Evolutionary conservation across 495 filamentous ascomycete species (phyloP), one percentile per base, ranked within the genome.

Genomic region (Aspergillus nidulans): DNA sequence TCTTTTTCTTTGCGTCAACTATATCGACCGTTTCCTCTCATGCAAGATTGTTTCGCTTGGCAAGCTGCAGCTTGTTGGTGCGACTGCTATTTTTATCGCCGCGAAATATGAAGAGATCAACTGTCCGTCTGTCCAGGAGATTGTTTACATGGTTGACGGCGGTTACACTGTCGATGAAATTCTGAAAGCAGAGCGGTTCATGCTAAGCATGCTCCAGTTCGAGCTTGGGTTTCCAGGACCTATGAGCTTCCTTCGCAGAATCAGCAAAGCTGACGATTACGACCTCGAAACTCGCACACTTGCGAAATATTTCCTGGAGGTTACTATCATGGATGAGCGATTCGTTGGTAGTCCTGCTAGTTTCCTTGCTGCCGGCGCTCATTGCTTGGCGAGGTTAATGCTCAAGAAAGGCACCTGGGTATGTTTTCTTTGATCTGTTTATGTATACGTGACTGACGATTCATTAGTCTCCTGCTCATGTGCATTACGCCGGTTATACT

Each of bases 21-120:
- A 91, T 72, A 90, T 98, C 61, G 94, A 98, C 67, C 90, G 94
- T 30, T 98, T 98, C 72, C 82, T 98, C 28, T 95, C 92, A 4
- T 83, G 82, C 74, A 97, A 97, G 74, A 82, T 96, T 23, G 91
- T 98, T 20, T 97, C 95, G 4, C 78, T 97, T 2, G 88, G 87
- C 39, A 98, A 97, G 76, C 78, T 98, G 18, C 94, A 98, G 73
- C 83, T 98, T 23, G 95, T 97, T 20, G 94, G 94, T 38, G 94
- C 94, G 12, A 97, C 95, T 9, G 94, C 94, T 6, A 87, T 98
- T 61, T 92, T 97, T 60, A 85, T 98, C 52, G 94, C 94, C 1
- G 90, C 95, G 59, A 98, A 98, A 73, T 97, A 97, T 63, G 94
- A 98, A 69, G 94, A 98, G 71, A 95, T 97, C 73, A 95, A 95